Percentiles rank a stretch among this genome's conserved stretches.
These are phyloP conservation scores for Hippophae rhamnoides DNA, from an alignment of 306 rosid species.

Conservation along the genomic window DNA sequence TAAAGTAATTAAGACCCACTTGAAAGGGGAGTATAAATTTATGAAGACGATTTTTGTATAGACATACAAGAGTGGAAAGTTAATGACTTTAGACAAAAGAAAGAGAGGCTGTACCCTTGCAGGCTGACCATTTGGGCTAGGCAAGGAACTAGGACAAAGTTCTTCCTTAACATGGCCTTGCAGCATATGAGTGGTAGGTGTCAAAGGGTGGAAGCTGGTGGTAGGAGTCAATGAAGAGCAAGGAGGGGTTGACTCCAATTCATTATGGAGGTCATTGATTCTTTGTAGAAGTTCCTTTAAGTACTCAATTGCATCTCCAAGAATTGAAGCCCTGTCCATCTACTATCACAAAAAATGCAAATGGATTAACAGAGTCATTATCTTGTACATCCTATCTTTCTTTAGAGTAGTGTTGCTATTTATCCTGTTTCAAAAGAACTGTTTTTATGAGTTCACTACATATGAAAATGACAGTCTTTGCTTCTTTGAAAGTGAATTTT, in stretches of 20 bases:
- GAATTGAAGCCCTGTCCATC: slow-evolving; percentile 99
- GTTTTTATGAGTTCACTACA: not conserved
- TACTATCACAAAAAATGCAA: slow-evolving; percentile 13
- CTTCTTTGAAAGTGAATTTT: not conserved
- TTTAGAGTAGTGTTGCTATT: not conserved
- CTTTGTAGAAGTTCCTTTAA: slow-evolving; percentile 88
- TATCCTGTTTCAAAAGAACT: not conserved
- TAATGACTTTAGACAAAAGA: not conserved
- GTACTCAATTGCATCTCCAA: slow-evolving; percentile 96
- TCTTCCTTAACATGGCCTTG: slow-evolving; percentile 86
- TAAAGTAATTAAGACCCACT: not conserved
- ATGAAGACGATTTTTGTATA: not conserved
- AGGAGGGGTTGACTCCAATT: slow-evolving; percentile 73
- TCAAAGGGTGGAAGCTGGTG: slow-evolving; percentile 63
- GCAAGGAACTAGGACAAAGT: slow-evolving; percentile 63
- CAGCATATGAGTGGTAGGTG: slow-evolving; percentile 68
- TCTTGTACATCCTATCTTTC: not conserved
- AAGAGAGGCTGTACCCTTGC: slow-evolving; percentile 44
- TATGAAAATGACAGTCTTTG: too few relatives aligned
- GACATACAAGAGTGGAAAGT: not conserved
- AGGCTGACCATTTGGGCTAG: slow-evolving; percentile 73
- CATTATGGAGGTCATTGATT: slow-evolving; percentile 81
- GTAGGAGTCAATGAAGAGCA: slow-evolving; percentile 56
- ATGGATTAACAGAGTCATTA: not conserved
- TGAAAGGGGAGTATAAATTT: not conserved